phyloP scores from a whole-genome alignment of 2,329 filamentous ascomycete species.

The Hymenoscyphus infarciens region DNA sequence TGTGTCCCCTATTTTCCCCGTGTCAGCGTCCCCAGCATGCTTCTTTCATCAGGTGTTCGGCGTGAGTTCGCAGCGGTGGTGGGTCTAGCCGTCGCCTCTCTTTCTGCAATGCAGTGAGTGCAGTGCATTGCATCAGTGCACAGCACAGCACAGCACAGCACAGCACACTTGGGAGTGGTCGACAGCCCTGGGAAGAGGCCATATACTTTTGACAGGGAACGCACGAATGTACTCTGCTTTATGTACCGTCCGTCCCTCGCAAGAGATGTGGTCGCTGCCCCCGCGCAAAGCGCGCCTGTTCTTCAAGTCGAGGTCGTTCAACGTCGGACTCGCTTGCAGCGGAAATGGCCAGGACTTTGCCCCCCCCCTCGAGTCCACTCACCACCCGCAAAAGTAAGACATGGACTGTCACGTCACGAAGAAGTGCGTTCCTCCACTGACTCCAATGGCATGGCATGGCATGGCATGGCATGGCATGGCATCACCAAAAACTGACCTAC shows the following conservation, averaged over 20 bases:
- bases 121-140: not conserved
- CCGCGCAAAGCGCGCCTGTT: not conserved
- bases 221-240: not conserved
- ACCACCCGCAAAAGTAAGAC: not conserved
- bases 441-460: not conserved
- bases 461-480: not conserved
- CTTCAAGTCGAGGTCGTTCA: not conserved
- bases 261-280: not conserved
- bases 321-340: not conserved
- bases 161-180: too few relatives aligned
- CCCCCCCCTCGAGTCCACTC: not conserved
- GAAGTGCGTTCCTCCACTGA: not conserved
- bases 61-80: constrained; percentile 1
- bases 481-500: not conserved
- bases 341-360: not conserved
- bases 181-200: not conserved
- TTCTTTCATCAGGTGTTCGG: constrained; percentile 8
- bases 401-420: not conserved
- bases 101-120: not conserved
- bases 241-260: not conserved
- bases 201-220: not conserved
- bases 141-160: too few relatives aligned
- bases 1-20: not conserved
- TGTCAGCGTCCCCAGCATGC: constrained; percentile 3
- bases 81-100: not conserved